Percentiles rank a stretch among this genome's conserved stretches.
phyloP scores from a whole-genome alignment of 306 rosid genomes.

The Trifolium dubium region DNA sequence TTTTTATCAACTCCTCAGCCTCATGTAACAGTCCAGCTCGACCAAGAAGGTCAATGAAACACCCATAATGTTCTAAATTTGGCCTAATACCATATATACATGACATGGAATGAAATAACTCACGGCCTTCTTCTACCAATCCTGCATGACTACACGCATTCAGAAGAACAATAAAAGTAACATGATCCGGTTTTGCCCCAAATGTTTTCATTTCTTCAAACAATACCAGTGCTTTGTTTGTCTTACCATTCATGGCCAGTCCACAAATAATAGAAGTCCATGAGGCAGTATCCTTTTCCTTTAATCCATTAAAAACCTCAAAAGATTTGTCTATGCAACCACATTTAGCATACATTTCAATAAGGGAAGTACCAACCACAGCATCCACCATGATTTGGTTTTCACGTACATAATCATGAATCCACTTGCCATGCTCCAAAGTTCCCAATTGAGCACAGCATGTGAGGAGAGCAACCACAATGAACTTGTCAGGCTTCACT shows the following conservation, averaged over 20 bases:
- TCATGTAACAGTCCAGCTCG: constrained; percentile 70
- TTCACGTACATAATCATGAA: constrained; percentile 56
- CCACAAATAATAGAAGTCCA: constrained; percentile 83
- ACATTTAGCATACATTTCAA: constrained; percentile 81
- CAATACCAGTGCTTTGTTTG: constrained; percentile 62
- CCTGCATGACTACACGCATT: constrained; percentile 78
- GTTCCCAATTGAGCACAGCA: constrained; percentile 77
- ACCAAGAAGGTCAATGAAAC: constrained; percentile 72
- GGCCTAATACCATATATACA: constrained; percentile 55
- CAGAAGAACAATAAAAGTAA: constrained; percentile 64
- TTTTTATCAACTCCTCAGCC: constrained; percentile 65
- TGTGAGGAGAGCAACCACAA: constrained; percentile 67
- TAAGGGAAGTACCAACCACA: constrained; percentile 72
- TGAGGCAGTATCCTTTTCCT: constrained; percentile 63
- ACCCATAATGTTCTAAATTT: constrained; percentile 73
- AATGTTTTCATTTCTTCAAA: constrained; percentile 62
- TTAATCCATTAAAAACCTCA: constrained; percentile 59
- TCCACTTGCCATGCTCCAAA: constrained; percentile 73
- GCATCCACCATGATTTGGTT: constrained; percentile 57
- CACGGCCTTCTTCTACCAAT: constrained; percentile 67
- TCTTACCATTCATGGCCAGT: constrained; percentile 71
- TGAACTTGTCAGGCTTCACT: constrained; percentile 64
- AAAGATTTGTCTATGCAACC: constrained; percentile 63
- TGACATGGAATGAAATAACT: constrained; percentile 58
- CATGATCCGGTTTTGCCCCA: constrained; percentile 68